phyloP scores from a whole-genome alignment of 1,284 basidiomycete species.

The Boletus albobrunnescens region DNA sequence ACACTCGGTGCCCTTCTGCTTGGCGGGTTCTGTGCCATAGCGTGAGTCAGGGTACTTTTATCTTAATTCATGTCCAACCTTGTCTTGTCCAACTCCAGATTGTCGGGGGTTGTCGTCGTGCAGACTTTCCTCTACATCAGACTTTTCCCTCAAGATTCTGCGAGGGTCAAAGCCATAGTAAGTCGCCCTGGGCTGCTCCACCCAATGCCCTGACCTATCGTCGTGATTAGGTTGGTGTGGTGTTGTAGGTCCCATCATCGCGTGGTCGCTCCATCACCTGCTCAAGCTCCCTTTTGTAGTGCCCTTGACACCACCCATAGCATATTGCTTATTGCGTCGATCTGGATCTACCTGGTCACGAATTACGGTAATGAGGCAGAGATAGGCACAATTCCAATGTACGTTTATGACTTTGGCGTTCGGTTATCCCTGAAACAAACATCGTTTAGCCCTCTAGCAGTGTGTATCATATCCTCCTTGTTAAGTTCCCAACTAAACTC shows the following conservation, averaged over 20 bases:
- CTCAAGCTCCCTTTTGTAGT: constrained; percentile 3
- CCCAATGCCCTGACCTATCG: background rate
- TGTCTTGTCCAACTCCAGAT: constrained; percentile 27
- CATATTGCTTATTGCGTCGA: constrained; percentile 24
- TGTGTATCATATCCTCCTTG: too few species aligned
- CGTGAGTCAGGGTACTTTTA: constrained; percentile 17
- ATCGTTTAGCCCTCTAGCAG: constrained; percentile 36
- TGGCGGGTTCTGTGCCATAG: constrained; percentile 42
- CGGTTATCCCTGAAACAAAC: background rate
- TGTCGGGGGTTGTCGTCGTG: constrained; percentile 43
- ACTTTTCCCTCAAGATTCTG: constrained; percentile 37
- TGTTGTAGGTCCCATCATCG: constrained; percentile 21
- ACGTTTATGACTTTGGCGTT: constrained; percentile 1
- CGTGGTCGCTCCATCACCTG: background rate
- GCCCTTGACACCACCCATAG: constrained; percentile 28
- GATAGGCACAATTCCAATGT: constrained; percentile 29
- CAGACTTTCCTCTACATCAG: constrained; percentile 44
- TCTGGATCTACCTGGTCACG: constrained; percentile 31
- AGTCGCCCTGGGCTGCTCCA: constrained; percentile 14
- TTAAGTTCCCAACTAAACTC: too few species aligned
- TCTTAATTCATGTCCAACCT: background rate
- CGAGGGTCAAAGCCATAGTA: constrained; percentile 37
- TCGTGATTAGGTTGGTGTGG: constrained; percentile 22
- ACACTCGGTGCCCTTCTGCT: constrained; percentile 44
- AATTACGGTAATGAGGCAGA: constrained; percentile 25